Evolutionary conservation across 306 rosid genomes (phyloP), one percentile per base, ranked within the genome.

Genomic region (Gleditsia sinensis): DNA sequence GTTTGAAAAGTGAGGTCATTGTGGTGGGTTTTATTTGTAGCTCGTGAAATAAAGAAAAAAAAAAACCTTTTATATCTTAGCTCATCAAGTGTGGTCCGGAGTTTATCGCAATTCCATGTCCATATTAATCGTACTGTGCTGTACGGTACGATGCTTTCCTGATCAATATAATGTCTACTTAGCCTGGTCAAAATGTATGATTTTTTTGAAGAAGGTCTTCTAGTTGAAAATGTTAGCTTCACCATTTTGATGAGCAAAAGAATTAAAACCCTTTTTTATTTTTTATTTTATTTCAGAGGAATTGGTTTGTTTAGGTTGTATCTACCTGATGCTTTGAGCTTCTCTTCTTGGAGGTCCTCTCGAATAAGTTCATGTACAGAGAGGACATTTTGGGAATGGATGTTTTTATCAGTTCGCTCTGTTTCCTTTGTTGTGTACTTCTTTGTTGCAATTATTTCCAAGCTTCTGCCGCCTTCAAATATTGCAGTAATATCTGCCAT

Each of bases 381-480:
- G 7, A 59, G 59, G 45, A 71, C 64, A 49, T 23, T 86, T 8
- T 71, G 90, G 85, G 97, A 96, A 55, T 84, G 87, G 81, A 32
- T 80, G 3, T 84, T 86, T 65, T 16, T 89, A 8, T 45, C 78
- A 16, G 23, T 76, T 5, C 88, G 96, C 50, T 85, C 85, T 21
- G 30, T 89, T 24, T 89, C 71, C 78, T 86, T 89, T 62, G 33
- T 76, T 34, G 85, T 81, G 7, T 94, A 83, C 75, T 72, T 91
- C 69, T 86, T 81, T 45, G 83, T 88, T 3, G 83, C 94, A 30
- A 57, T 86, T 21, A 7, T 91, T 33, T 86, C 91, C 83, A 91
- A 93, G 86, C 80, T 91, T 69, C 88, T 86, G 39, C 89, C 92
- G 6, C 89, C 90, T 5, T 91, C 90, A 0, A 51, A 76, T 21